Base-by-base conservation (phyloP, 2,329 filamentous ascomycete species). In the Colletotrichum agaves region DNA sequence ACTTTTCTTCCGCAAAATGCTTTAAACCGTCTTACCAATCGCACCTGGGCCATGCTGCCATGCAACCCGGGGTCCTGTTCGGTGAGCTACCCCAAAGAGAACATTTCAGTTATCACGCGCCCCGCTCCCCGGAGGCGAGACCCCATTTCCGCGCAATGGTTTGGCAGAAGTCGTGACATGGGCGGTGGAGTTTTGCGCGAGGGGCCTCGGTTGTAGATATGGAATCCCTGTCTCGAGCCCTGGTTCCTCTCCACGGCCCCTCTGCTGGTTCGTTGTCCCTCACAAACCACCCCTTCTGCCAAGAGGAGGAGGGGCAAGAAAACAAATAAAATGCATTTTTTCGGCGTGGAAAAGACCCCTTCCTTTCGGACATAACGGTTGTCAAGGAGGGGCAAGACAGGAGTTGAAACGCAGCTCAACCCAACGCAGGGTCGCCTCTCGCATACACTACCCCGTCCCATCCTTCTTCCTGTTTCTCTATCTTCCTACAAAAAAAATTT, bases 71-170 rank as follows among this genome's bases (percentile, higher is more conserved):
- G 43, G 43, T 47, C 12, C 46, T 27, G 37, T 17, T 59, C 64
- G 64, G 64, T 49, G 61, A 59, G 39, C 61, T 67, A 55, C 46
- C 53, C 53, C 46, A 59, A 64, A 67, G n/a, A 23, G 53, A 50
- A 37, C 21, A 47, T 19, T 55, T 44, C 19, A 11, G 23, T 55
- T 7, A 27, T 17, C 31, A 4, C 19, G 3, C 10, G 39, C 61
- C 64, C 64, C 61, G 61, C 53, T 33, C 27, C 39, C 64, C 53
- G 39, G 52, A 53, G 61, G 33, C 61, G 19, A 53, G 31, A n/a
- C 64, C 41, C 41, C 64, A n/a, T 60, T 60, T 67, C 64, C 49
- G 53, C 53, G 46, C 37, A 55, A 33, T 59, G 41, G 53, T 64
- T 33, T 41, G 11, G 57, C 46, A 33, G 21, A 44, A 31, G 35